Conservation (phyloP, 768 basidiomycete species). For the Boletus fagicola region DNA sequence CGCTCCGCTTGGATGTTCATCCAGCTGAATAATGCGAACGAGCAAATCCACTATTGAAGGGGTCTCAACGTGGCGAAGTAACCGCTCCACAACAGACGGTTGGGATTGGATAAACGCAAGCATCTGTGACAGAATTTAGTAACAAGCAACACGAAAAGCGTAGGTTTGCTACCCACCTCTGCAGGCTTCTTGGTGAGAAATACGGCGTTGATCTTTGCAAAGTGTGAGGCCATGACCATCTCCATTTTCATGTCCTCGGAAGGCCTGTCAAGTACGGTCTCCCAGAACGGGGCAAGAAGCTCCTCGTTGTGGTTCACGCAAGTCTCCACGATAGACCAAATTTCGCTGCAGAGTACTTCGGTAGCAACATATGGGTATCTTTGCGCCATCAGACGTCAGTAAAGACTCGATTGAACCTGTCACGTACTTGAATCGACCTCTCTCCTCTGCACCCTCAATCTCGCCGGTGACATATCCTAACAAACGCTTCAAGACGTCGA, state of each 20-base stretch:
- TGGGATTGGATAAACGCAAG: slow-evolving; percentile 86
- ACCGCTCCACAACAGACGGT: slow-evolving; percentile 74
- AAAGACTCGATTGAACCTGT: neutral
- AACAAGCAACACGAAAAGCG: slow-evolving; percentile 21
- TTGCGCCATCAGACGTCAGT: slow-evolving; percentile 3
- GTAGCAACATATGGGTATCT: slow-evolving; percentile 94
- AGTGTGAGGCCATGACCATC: slow-evolving; percentile 87
- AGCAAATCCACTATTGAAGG: slow-evolving; percentile 91
- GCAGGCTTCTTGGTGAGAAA: slow-evolving; percentile 86
- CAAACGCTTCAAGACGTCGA: slow-evolving; percentile 77
- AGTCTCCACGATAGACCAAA: slow-evolving; percentile 93
- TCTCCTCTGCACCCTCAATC: slow-evolving; percentile 79
- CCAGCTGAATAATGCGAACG: slow-evolving; percentile 84
- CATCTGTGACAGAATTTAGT: slow-evolving; percentile 58
- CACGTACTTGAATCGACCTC: slow-evolving; percentile 78
- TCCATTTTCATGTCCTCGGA: slow-evolving; percentile 85
- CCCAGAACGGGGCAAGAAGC: slow-evolving; percentile 88
- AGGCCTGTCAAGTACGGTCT: slow-evolving; percentile 74
- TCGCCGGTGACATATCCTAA: slow-evolving; percentile 85
- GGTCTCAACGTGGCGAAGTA: slow-evolving; percentile 83
- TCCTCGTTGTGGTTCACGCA: slow-evolving; percentile 70
- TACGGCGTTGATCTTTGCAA: slow-evolving; percentile 89
- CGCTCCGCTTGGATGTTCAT: slow-evolving; percentile 76
- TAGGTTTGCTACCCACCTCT: slow-evolving; percentile 57
- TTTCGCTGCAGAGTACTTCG: slow-evolving; percentile 92